Evolutionary conservation across 2,329 filamentous ascomycete genomes (phyloP), one percentile per base, ranked within the genome.

Genomic region (Microdochium trichocladiopsis): DNA sequence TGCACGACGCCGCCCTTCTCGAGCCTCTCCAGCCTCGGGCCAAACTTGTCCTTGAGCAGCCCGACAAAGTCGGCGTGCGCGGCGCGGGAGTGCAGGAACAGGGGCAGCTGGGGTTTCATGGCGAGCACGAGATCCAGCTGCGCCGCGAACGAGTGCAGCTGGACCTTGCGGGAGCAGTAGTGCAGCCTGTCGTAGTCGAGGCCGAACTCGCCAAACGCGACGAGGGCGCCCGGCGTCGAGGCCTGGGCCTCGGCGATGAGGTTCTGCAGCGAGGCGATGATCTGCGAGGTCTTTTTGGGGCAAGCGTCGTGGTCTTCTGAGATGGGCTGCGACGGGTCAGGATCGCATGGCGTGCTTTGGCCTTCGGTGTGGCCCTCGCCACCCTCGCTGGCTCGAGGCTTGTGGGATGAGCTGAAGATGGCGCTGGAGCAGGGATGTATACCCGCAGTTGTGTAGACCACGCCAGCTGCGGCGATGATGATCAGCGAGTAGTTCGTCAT

Each of bases 151-250:
- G 90, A 91, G 63, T 90, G 86, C 25, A 92, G 75, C 69, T 99
- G 94, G 16, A 86, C 80, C 23, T 86, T 84, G 62, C 86, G 88
- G 37, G 86, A 82, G 63, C 88, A 91, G 62, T 92, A 86, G 61
- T 90, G 88, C 33, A 99, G 74, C 2, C 94, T 84, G 71, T 99
- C 94, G 66, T 97, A 99, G 71, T 99, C 94, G 3, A 99, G 85
- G 2, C 94, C 94, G 56, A 99, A 90, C 70, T 99, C 94, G 49
- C 94, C 94, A 66, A 96, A 91, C 6, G 94, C 93, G 1, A 90
- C 85, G 41, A 88, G 77, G 0, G 80, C 67, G 54, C 25, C 57
- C 24, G 52, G 57, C 78, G 11, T 25, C 8, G 50, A 41, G 68
- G 66, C 49, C 69, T 66, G 59, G 5, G 69, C 66, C 2, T 69